Conservation (phyloP, 345 rosid species). For the Limnanthes douglasii region DNA sequence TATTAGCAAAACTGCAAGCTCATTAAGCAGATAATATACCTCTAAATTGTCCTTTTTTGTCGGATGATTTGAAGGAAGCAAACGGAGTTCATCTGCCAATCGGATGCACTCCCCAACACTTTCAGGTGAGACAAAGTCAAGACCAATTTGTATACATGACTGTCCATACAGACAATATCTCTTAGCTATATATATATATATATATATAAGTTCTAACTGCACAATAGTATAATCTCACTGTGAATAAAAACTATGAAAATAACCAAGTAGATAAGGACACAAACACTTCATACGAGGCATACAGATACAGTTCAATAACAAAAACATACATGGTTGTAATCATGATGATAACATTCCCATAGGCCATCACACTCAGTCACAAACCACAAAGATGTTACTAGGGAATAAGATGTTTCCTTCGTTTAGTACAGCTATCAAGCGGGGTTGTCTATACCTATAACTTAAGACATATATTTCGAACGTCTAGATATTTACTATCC, state of each 20-base stretch:
- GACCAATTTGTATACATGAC: conserved; percentile 39
- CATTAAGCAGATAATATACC: conserved; percentile 11
- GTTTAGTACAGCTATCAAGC: too few relatives aligned
- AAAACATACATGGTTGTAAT: background rate
- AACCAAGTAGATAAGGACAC: background rate
- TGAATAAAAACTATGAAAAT: background rate
- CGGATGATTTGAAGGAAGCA: conserved; percentile 28
- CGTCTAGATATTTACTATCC: too few relatives aligned
- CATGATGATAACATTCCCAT: too few relatives aligned
- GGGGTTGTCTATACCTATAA: too few relatives aligned
- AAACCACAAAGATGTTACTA: too few relatives aligned
- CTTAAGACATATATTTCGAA: too few relatives aligned
- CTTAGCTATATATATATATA: too few relatives aligned
- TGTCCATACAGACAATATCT: conserved; percentile 2
- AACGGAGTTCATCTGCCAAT: conserved; percentile 36
- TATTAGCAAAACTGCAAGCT: background rate
- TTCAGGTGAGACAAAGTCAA: conserved; percentile 47
- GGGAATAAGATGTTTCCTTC: too few relatives aligned
- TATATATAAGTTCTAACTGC: too few relatives aligned
- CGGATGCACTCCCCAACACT: conserved; percentile 36
- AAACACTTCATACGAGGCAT: background rate
- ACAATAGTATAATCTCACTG: background rate
- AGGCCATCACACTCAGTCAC: too few relatives aligned
- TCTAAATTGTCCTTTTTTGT: conserved; percentile 36
- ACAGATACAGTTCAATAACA: background rate